Conservation (phyloP, 139 green algal species). For the Limnomonas spitsbergensis region DNA sequence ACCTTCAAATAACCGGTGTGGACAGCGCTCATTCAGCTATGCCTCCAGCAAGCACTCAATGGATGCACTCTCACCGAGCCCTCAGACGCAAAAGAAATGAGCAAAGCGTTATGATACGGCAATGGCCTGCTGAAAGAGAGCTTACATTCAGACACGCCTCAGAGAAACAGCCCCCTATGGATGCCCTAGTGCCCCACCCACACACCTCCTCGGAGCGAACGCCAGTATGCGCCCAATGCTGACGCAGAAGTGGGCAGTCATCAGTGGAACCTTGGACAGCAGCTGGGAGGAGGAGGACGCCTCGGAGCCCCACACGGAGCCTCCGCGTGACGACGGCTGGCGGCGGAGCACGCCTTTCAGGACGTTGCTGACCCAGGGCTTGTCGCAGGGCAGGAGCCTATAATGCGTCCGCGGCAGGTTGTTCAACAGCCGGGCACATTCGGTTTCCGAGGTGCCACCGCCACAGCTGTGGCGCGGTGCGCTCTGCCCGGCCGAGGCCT, state of each 20-base stretch:
- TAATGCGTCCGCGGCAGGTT: neutral
- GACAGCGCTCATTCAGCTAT: too few species aligned
- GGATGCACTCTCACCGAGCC: too few species aligned
- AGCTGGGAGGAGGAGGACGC: too few species aligned
- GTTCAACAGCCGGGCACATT: neutral
- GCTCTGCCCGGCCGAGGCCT: neutral
- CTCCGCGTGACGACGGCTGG: too few species aligned
- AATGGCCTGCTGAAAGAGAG: too few species aligned
- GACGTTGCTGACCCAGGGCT: neutral
- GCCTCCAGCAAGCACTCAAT: too few species aligned
- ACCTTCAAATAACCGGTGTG: too few species aligned
- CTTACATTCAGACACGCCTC: too few species aligned
- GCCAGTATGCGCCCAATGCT: neutral
- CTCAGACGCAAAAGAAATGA: too few species aligned
- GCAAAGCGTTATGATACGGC: too few species aligned
- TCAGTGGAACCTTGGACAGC: neutral
- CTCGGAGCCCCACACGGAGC: too few species aligned
- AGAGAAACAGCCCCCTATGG: too few species aligned
- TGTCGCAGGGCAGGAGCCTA: neutral
- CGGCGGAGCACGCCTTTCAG: neutral
- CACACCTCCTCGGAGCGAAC: neutral
- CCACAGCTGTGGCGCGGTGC: neutral
- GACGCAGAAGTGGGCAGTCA: neutral
- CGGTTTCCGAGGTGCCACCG: neutral
- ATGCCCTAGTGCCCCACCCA: neutral